Base-by-base conservation (phyloP, 371 early-diverging fungal species). In the Vairimorpha apis region DNA sequence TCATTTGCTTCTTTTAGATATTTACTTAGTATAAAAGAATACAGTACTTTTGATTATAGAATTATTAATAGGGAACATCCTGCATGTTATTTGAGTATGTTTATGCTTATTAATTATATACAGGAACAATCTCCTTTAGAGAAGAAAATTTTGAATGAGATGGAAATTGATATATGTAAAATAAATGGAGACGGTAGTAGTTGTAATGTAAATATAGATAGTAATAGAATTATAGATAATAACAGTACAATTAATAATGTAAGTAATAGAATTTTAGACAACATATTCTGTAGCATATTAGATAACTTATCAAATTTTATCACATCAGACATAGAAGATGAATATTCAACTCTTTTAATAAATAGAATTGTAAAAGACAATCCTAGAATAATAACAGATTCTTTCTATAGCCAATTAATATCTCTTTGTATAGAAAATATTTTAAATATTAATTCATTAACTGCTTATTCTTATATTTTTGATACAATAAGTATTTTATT, bases 1-100 rank as follows among this genome's bases (percentile, higher is more conserved):
- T 35, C 59, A 14, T 59, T 69, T 25, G 18, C 43, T n/a, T 16
- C 70, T 35, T 70, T 75, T 47, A 58, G 65, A 30, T 75, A 75
- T 53, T 29, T 75, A 23, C 27, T 75, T 14, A 35, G 21, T 38
- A 43, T 65, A 33, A 43, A 55, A 16, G 44, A 67, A 38, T 67
- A 69, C 38, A 5, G 23, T 21, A 10, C 29, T 18, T 37, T 43
- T 64, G 74, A 74, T 67, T 33, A 38, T 16, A 33, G 29, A 59
- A 68, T 45, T 41, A 67, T 68, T 8, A 29, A 43, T 16, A 47
- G 51, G 49, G 30, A 21, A 18, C 43, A 62, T 47, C 55, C 58
- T 7, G 56, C 25, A 33, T 37, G 27, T 27, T 70, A 60, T 47
- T 60, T 70, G 18, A 41, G 62, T 32, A 62, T 55, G 18, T 44